Conservation (phyloP, 768 basidiomycete genomes). For the Hericium erinaceus region DNA sequence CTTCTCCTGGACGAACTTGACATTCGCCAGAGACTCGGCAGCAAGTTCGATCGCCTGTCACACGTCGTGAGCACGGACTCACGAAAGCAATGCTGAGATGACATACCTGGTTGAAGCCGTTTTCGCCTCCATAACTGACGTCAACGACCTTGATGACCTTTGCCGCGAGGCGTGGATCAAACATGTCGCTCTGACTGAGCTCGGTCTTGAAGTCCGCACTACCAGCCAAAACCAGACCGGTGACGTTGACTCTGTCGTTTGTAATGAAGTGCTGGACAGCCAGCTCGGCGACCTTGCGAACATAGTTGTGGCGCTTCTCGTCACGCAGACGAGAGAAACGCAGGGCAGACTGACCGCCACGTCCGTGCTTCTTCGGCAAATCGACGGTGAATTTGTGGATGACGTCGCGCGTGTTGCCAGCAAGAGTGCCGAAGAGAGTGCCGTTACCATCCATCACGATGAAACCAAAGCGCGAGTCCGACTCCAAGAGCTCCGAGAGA, state of each 20-base stretch:
- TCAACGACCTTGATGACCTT: slow-evolving; percentile 98
- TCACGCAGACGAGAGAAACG: slow-evolving; percentile 99
- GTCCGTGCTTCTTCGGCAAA: slow-evolving; percentile 98
- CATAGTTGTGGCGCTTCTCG: slow-evolving; percentile 99
- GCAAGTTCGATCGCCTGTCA: slow-evolving; percentile 90
- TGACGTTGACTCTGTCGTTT: slow-evolving; percentile 96
- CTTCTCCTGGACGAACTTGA: slow-evolving; percentile 99
- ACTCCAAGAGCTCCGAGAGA: slow-evolving; percentile 91
- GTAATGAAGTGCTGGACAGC: slow-evolving; percentile 98
- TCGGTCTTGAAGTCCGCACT: slow-evolving; percentile 99
- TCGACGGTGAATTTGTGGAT: slow-evolving; percentile 99
- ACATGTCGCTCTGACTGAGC: slow-evolving; percentile 92
- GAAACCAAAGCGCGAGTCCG: slow-evolving; percentile 96
- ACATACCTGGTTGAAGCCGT: slow-evolving; percentile 96
- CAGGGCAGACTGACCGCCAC: slow-evolving; percentile 98
- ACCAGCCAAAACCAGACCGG: slow-evolving; percentile 91
- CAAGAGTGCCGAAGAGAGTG: slow-evolving; percentile 88
- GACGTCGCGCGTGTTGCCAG: slow-evolving; percentile 95
- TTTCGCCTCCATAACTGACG: slow-evolving; percentile 97
- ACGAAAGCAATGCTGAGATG: not conserved
- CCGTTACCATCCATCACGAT: slow-evolving; percentile 99
- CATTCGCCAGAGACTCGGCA: slow-evolving; percentile 90
- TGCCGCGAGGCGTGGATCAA: slow-evolving; percentile 77
- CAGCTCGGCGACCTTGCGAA: slow-evolving; percentile 94
- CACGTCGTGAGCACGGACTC: not conserved